Evolutionary conservation across 2,329 filamentous ascomycete species (phyloP), one percentile per base, ranked within the genome.

Genomic region (Zymoseptoria brevis): DNA sequence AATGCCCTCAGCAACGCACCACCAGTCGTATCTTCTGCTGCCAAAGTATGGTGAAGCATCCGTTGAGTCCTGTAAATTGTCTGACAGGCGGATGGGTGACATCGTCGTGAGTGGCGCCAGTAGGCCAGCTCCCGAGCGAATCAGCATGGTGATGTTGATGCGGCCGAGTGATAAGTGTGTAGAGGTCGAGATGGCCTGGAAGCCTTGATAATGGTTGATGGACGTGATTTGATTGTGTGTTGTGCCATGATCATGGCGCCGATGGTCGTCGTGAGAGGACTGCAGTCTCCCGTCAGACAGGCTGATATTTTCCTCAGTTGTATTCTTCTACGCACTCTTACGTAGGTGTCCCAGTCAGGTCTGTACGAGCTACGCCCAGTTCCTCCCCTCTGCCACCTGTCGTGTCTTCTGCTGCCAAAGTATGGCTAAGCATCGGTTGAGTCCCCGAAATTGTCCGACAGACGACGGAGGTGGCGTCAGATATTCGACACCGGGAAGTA

Each of bases 231-330:
- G 21, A 2, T 22, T 22, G 21, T 22, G 21, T 22, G 21, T 22
- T 22, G 21, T 22, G 68, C 81, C 76, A 64, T 73, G 74, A 57
- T 72, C 71, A 63, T 77, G 73, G 60, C 77, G 74, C 57, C 68
- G 66, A 45, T 68, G 67, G 58, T 71, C 72, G 63, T 73, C 79
- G 68, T 81, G 79, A 57, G 74, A 73, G 60, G 74, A 75, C 76
- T 78, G 68, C 69, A 69, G 65, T 65, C 69, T 68, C 63, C 68
- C 61, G 69, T 72, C 70, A 71, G 69, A 72, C 69, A 71, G 71
- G 60, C 63, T 68, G 68, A 62, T 56, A 57, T 58, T 55, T 60
- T 58, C 59, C 63, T 58, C 58, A 59, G 55, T 56, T 62, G 55
- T 65, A 54, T 58, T 55, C 56, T 57, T 55, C 54, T 59, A 64